phyloP scores from a whole-genome alignment of 805 yeast genomes.

The Soucietia sequanensis region DNA sequence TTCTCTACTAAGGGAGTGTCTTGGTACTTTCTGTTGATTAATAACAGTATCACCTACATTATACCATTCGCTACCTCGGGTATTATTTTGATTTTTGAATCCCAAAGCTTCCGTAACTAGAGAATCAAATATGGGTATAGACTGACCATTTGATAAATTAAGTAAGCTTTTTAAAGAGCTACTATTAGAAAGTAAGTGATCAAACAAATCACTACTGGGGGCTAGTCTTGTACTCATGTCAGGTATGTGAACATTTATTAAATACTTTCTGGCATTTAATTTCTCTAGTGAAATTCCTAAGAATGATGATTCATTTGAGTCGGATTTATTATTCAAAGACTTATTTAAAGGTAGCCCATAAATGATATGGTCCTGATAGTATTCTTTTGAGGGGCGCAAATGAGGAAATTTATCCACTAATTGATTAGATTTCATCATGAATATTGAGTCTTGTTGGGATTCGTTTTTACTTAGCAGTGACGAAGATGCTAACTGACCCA shows the following conservation, averaged over 20 bases:
- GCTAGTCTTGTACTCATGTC: constrained; percentile 35
- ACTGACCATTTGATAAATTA: constrained; percentile 10
- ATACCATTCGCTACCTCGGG: constrained; percentile 7
- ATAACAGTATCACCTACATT: constrained; percentile 13
- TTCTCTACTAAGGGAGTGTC: neutral
- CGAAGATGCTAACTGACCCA: constrained; percentile 12
- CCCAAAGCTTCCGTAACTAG: constrained; percentile 9
- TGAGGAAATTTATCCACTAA: constrained; percentile 31
- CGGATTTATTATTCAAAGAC: neutral
- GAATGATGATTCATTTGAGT: neutral
- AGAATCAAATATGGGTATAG: constrained; percentile 14
- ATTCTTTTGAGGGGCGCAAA: constrained; percentile 19
- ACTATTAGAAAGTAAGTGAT: constrained; percentile 7
- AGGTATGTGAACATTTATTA: constrained; percentile 41
- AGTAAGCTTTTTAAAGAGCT: constrained; percentile 8
- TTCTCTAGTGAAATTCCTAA: constrained; percentile 39
- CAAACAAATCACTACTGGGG: constrained; percentile 25
- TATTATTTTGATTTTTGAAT: constrained; percentile 19
- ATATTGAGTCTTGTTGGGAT: neutral
- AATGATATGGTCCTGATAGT: constrained; percentile 27
- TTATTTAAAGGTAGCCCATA: constrained; percentile 25
- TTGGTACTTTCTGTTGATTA: neutral
- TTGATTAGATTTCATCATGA: neutral
- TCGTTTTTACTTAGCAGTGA: neutral
- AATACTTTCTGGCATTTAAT: constrained; percentile 32